phyloP scores from a whole-genome alignment of 2,329 filamentous ascomycete genomes.

The Colletotrichum neosansevieriae region DNA sequence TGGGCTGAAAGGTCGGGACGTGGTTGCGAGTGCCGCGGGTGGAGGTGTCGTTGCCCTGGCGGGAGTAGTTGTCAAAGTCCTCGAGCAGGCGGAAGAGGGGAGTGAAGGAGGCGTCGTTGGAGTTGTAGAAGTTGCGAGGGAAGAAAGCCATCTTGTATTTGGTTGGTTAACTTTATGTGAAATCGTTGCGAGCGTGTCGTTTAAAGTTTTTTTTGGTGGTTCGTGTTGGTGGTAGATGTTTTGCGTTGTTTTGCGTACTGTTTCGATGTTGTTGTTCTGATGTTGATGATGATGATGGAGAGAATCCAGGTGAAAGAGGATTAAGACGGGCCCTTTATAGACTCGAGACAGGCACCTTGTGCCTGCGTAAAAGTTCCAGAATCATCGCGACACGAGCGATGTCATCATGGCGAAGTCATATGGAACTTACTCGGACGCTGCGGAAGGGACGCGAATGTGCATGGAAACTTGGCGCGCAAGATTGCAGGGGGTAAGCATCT shows the following conservation, averaged over 20 bases:
- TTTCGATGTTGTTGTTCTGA: conserved; percentile 44
- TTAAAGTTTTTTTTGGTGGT: too few relatives aligned
- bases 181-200: background rate
- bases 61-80: conserved; percentile 70
- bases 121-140: conserved; percentile 63
- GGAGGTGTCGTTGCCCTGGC: conserved; percentile 47
- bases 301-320: conserved; percentile 38
- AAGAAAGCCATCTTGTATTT: conserved; percentile 70
- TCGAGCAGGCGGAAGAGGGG: conserved; percentile 75
- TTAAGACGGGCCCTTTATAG: conserved; percentile 48
- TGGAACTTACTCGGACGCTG: conserved; percentile 25
- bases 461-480: background rate
- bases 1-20: conserved; percentile 75
- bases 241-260: too few relatives aligned
- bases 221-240: too few relatives aligned
- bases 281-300: conserved; percentile 41
- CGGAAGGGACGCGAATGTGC: conserved; percentile 10
- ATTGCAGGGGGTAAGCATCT: conserved; percentile 16
- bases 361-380: conserved; percentile 47
- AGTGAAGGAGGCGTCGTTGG: conserved; percentile 63
- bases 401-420: conserved; percentile 32
- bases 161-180: conserved; percentile 1
- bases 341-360: conserved; percentile 29
- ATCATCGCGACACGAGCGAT: conserved; percentile 24
- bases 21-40: conserved; percentile 43